Conservation (phyloP, 108 stramenopile species). For the Pseudonitzschia multistriata region DNA sequence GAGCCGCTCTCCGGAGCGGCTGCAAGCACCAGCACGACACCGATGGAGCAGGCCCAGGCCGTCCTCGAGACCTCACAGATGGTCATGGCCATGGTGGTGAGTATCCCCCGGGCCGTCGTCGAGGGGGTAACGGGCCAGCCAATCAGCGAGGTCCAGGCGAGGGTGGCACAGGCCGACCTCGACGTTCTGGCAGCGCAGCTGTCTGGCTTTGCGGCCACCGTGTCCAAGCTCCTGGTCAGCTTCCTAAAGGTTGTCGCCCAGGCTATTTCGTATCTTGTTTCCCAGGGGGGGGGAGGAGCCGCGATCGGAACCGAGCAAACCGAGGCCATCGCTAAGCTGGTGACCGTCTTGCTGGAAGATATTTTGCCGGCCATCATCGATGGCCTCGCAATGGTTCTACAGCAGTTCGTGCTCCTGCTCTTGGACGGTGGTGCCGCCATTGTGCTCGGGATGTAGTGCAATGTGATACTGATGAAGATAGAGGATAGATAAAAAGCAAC, state of each 20-base stretch:
- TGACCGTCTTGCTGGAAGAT: conserved; percentile 1
- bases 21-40: background rate
- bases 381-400: conserved; percentile 1
- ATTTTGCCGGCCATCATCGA: conserved; percentile 8
- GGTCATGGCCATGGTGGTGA: conserved; percentile 8
- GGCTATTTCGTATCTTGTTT: background rate
- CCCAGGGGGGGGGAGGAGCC: background rate
- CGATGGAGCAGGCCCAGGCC: conserved; percentile 11
- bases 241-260: background rate
- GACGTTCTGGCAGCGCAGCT: background rate
- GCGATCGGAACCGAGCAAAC: background rate
- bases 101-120: conserved; percentile 7
- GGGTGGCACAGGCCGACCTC: background rate
- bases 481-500: background rate
- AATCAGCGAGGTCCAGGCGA: background rate
- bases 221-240: background rate
- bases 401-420: conserved; percentile 3
- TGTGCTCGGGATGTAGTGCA: background rate
- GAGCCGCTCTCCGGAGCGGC: background rate
- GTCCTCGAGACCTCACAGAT: background rate
- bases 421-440: conserved; percentile 6
- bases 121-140: conserved; percentile 9
- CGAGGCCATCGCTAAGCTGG: background rate
- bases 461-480: background rate
- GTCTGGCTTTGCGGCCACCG: background rate